Conservation (phyloP, 768 basidiomycete genomes). For the Leccinum aurantiacum region DNA sequence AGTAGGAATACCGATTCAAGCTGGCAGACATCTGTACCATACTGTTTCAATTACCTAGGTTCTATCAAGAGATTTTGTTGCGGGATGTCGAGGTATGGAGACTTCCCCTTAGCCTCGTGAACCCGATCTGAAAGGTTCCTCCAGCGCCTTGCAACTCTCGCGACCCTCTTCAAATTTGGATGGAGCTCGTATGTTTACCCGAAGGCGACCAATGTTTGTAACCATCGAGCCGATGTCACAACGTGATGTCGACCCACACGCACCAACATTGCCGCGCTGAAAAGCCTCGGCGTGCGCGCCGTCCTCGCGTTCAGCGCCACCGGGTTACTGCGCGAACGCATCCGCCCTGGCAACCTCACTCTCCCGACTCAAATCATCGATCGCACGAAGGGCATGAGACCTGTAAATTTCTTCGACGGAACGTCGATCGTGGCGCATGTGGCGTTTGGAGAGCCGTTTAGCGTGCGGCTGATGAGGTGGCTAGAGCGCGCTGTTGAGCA, state of each 20-base stretch:
- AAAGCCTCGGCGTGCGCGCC: conserved; percentile 84
- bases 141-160: conserved; percentile 78
- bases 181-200: conserved; percentile 69
- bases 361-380: conserved; percentile 95
- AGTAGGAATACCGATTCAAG: conserved; percentile 9
- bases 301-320: conserved; percentile 95
- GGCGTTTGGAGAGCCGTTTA: conserved; percentile 54
- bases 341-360: conserved; percentile 83
- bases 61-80: conserved; percentile 95
- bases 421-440: conserved; percentile 83
- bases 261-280: conserved; percentile 95
- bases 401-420: conserved; percentile 83
- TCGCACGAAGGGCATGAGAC: conserved; percentile 89
- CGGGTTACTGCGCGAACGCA: conserved; percentile 91
- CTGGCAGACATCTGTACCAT: neutral
- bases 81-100: conserved; percentile 78
- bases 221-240: no score
- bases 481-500: no score
- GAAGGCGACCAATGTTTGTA: conserved; percentile 44
- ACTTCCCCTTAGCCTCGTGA: neutral
- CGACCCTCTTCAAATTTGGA: conserved; percentile 55
- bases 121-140: neutral
- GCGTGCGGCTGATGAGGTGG: no score
- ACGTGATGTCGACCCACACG: conserved; percentile 43
- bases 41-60: conserved; percentile 35